Evolutionary conservation across 805 yeast species (phyloP).

Genomic region (Schwanniomyces sp.): DNA sequence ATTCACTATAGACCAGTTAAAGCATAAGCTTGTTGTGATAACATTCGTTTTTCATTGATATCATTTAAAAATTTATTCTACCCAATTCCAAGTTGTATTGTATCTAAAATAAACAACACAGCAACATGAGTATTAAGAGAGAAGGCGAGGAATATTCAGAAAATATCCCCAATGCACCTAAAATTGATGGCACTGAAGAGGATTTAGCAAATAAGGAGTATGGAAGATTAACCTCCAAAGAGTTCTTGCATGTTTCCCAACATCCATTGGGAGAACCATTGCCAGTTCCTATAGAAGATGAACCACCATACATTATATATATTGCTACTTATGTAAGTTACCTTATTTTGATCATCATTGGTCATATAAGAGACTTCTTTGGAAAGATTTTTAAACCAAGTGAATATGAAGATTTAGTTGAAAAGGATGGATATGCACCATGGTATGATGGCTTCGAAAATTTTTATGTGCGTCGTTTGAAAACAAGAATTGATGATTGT

Average conservation of each 20-base stretch:
- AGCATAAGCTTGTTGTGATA: background rate
- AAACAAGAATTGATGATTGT: conserved; percentile 88
- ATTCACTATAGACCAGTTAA: background rate
- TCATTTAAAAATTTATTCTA: background rate
- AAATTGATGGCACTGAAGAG: conserved; percentile 30
- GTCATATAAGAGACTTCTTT: conserved; percentile 86
- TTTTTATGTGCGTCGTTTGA: conserved; percentile 89
- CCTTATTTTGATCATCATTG: conserved; percentile 79
- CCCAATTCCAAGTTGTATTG: background rate
- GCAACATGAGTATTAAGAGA: background rate
- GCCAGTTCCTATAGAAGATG: conserved; percentile 69
- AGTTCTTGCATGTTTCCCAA: conserved; percentile 61
- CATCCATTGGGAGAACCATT: conserved; percentile 59
- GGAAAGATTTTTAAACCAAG: conserved; percentile 73
- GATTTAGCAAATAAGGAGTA: conserved; percentile 59
- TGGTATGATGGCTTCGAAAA: conserved; percentile 92
- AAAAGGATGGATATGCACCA: conserved; percentile 90
- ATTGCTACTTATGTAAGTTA: conserved; percentile 84
- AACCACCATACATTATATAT: conserved; percentile 81
- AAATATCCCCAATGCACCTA: conserved; percentile 39
- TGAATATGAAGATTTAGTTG: conserved; percentile 64
- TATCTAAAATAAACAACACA: background rate
- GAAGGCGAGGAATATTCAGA: conserved; percentile 6
- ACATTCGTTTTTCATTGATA: background rate
- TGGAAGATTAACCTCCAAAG: conserved; percentile 66